Percentiles rank a stretch among this genome's conserved stretches.
Conservation (phyloP, 192 early-diverging fungal genomes). For the Coemansia guatemalensis region DNA sequence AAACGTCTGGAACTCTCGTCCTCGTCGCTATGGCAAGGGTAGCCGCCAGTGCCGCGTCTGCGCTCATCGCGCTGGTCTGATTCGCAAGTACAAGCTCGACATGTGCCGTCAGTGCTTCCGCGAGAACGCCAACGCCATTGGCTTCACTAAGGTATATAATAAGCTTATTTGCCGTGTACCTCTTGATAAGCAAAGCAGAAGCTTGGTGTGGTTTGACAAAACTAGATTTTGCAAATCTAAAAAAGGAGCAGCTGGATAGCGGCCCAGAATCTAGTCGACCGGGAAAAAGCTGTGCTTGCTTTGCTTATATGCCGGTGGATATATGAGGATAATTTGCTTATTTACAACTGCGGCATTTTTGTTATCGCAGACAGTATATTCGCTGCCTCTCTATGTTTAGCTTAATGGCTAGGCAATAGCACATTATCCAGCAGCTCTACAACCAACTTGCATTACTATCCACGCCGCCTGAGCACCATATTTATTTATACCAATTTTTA, state of each 20-base stretch:
- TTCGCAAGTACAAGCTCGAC: conserved; percentile 99
- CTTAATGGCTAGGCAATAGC: background rate
- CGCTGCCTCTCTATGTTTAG: background rate
- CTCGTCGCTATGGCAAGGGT: conserved; percentile 96
- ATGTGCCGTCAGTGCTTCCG: conserved; percentile 99
- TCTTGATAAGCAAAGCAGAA: background rate
- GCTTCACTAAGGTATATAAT: conserved; percentile 90
- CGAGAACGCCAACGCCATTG: conserved; percentile 97
- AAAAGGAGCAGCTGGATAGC: conserved; percentile 1
- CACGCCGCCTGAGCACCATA: background rate
- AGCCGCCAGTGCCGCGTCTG: conserved; percentile 99
- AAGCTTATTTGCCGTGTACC: background rate
- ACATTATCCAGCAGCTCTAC: background rate
- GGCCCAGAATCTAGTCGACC: background rate
- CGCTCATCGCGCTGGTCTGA: conserved; percentile 98
- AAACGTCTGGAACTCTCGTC: conserved; percentile 97
- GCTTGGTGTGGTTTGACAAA: background rate
- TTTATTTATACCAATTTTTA: background rate
- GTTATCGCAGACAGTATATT: background rate
- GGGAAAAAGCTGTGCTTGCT: background rate
- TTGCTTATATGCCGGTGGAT: background rate
- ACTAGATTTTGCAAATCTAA: background rate
- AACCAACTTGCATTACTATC: background rate
- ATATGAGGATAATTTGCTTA: background rate
- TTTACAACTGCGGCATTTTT: background rate